Conservation (phyloP, 1,139 yeast species). For the Saccharomyces pastorianus region DNA sequence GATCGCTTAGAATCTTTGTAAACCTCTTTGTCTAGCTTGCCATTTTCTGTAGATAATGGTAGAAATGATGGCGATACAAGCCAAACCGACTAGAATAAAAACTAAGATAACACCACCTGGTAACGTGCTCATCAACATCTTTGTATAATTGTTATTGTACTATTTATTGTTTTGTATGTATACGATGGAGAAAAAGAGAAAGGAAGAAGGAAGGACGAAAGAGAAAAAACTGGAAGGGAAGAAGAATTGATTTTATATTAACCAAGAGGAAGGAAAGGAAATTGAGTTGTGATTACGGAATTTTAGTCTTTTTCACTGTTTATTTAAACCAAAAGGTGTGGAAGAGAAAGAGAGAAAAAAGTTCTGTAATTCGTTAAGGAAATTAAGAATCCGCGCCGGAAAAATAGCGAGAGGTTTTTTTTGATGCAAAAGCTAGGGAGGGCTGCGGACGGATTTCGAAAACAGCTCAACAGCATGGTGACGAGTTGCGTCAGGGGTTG, state of each 20-base stretch:
- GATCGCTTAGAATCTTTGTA: slow-evolving; percentile 33
- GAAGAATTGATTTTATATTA: background rate
- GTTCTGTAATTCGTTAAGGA: background rate
- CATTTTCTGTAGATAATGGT: slow-evolving; percentile 30
- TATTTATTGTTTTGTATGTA: background rate
- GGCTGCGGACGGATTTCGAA: background rate
- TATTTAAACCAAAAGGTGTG: background rate
- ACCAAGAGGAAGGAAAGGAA: background rate
- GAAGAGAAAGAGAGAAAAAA: background rate
- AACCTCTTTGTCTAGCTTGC: slow-evolving; percentile 35
- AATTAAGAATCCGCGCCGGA: background rate
- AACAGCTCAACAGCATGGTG: background rate
- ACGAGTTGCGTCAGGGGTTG: background rate
- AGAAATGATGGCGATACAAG: slow-evolving; percentile 33
- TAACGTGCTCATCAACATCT: slow-evolving; percentile 32
- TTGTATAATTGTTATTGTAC: slow-evolving; percentile 1
- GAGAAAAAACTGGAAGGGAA: background rate
- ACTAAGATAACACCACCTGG: slow-evolving; percentile 50
- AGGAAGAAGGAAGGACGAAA: background rate
- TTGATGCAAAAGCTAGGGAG: background rate
- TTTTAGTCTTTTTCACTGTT: background rate
- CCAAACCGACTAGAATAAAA: slow-evolving; percentile 40
- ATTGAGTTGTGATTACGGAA: background rate
- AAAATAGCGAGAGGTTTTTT: background rate
- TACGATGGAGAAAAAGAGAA: background rate